A percentile compares a stretch with the other conserved stretches of the same genome.
Evolutionary conservation across 2,329 filamentous ascomycete species (phyloP).

Genomic region (Dothidotthia symphoricarpi): DNA sequence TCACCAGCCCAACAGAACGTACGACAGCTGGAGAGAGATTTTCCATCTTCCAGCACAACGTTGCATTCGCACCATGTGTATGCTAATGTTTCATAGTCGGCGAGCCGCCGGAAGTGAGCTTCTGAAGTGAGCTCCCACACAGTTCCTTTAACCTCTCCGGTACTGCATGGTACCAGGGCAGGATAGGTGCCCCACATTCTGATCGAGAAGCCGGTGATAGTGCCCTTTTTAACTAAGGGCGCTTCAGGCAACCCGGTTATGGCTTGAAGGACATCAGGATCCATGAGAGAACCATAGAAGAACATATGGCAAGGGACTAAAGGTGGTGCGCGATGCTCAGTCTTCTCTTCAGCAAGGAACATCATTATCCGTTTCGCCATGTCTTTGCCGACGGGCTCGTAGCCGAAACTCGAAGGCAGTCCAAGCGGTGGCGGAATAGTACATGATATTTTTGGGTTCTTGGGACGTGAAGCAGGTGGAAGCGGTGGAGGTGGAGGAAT

Average conservation of each 20-base stretch:
- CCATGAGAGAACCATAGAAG: conserved; percentile 37
- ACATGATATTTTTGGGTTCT: too few relatives aligned
- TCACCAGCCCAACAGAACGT: conserved; percentile 25
- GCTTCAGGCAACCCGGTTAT: conserved; percentile 24
- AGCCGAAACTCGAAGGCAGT: too few relatives aligned
- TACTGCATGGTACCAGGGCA: conserved; percentile 12
- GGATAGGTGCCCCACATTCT: conserved; percentile 40
- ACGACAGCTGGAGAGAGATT: conserved; percentile 8
- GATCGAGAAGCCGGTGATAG: conserved; percentile 24
- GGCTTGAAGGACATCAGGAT: conserved; percentile 29
- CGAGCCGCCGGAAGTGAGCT: conserved; percentile 16
- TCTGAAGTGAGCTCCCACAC: conserved; percentile 15
- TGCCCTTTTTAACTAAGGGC: conserved; percentile 19
- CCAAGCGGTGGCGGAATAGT: too few relatives aligned
- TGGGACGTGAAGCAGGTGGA: too few relatives aligned
- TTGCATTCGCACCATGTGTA: conserved; percentile 20
- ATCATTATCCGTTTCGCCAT: too few relatives aligned
- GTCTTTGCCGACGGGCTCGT: too few relatives aligned
- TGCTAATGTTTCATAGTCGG: conserved; percentile 20
- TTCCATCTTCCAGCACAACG: conserved; percentile 11
- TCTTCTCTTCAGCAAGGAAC: too few relatives aligned
- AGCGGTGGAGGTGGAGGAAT: too few relatives aligned
- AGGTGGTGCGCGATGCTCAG: too few relatives aligned
- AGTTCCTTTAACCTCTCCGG: conserved; percentile 10
- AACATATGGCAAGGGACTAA: too few relatives aligned